Evolutionary conservation across 805 yeast genomes (phyloP).

Genomic region (Lipomyces sp.): DNA sequence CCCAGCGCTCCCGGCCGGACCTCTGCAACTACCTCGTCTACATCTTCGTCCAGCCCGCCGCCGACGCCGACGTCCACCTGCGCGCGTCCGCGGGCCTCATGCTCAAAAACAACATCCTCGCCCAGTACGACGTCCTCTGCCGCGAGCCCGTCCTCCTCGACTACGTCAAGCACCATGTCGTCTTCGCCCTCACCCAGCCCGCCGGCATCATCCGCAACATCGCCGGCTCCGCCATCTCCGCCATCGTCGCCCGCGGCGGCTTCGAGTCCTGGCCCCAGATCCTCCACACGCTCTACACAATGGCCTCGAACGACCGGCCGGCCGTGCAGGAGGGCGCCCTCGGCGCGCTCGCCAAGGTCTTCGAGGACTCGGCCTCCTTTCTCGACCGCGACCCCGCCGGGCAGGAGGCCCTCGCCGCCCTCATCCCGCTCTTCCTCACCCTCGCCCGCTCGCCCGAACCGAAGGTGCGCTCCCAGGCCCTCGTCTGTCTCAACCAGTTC

Average conservation of each 20-base stretch:
- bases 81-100: slow-evolving; percentile 87
- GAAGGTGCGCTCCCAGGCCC: slow-evolving; percentile 56
- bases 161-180: slow-evolving; percentile 46
- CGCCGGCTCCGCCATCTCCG: slow-evolving; percentile 85
- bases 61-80: slow-evolving; percentile 48
- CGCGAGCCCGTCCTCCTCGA: slow-evolving; percentile 40
- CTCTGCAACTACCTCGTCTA: slow-evolving; percentile 75
- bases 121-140: slow-evolving; percentile 35
- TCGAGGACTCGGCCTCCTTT: slow-evolving; percentile 75
- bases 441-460: slow-evolving; percentile 45
- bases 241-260: slow-evolving; percentile 69
- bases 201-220: slow-evolving; percentile 73
- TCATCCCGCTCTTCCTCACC: slow-evolving; percentile 63
- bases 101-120: slow-evolving; percentile 68
- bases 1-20: slow-evolving; percentile 62
- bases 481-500: slow-evolving; percentile 74
- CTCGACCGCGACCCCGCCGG: slow-evolving; percentile 66
- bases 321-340: slow-evolving; percentile 69
- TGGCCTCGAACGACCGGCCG: slow-evolving; percentile 52
- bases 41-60: slow-evolving; percentile 56
- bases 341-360: slow-evolving; percentile 76
- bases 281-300: slow-evolving; percentile 62
- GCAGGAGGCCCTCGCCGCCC: slow-evolving; percentile 60
- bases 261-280: slow-evolving; percentile 69
- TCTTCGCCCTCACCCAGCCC: slow-evolving; percentile 50